A percentile compares a stretch with the other conserved stretches of the same genome.
These are phyloP conservation scores for Dactylellina cionopaga DNA, from an alignment of 2,329 filamentous ascomycete genomes.

Conservation along the genomic window DNA sequence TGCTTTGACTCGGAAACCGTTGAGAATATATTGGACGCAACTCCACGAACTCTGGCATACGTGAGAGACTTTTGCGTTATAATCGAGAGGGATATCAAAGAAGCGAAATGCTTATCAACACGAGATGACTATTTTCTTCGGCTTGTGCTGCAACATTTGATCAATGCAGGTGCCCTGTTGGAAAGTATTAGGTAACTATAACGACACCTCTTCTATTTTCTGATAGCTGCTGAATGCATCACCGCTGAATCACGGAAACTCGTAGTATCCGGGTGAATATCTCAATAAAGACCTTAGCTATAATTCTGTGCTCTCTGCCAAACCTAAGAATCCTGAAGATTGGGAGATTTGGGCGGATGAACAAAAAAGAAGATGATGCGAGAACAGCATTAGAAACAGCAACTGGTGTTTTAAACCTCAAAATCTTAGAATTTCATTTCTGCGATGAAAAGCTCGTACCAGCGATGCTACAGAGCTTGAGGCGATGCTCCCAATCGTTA, in stretches of 20 bases:
- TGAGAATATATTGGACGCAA: slow-evolving; percentile 12
- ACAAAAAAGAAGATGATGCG: background rate
- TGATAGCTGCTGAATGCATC: background rate
- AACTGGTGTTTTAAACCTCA: background rate
- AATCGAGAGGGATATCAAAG: background rate
- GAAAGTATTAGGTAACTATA: background rate
- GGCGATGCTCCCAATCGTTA: slow-evolving; percentile 10
- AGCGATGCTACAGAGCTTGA: slow-evolving; percentile 6
- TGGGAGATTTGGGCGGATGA: slow-evolving; percentile 13
- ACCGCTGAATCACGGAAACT: background rate
- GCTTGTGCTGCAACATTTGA: background rate
- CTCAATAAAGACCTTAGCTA: slow-evolving; percentile 4
- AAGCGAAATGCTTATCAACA: background rate
- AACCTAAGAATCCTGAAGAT: background rate
- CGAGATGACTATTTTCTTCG: slow-evolving; percentile 14
- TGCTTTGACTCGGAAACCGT: slow-evolving; percentile 21
- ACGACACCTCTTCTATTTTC: too few relatives aligned
- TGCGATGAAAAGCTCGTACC: slow-evolving; percentile 24
- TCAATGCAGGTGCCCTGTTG: background rate
- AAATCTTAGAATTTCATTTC: slow-evolving; percentile 9
- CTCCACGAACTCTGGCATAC: slow-evolving; percentile 6
- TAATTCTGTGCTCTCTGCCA: background rate
- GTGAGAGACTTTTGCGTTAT: slow-evolving; percentile 13
- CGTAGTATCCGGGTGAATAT: background rate
- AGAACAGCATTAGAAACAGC: background rate